Percentiles rank a stretch among this genome's conserved stretches.
These are phyloP conservation scores for Coemansia sp. DNA, from an alignment of 192 early-diverging fungal genomes.

Conservation along the genomic window DNA sequence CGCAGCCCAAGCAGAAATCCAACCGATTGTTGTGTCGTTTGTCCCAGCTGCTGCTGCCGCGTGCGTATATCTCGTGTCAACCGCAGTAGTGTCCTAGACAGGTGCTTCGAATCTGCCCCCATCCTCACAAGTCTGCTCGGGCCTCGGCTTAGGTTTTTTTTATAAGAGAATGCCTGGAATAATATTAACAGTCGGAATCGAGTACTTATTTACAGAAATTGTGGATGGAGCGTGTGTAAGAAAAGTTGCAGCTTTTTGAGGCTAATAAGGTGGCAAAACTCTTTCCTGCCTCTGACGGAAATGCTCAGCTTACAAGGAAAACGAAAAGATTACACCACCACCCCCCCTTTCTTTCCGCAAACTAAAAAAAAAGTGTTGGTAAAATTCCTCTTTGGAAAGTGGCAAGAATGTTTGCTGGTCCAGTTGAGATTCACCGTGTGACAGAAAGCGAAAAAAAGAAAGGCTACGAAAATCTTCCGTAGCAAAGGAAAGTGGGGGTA, in stretches of 20 bases:
- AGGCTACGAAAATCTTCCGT: background rate
- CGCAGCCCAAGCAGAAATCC: background rate
- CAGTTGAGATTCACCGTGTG: background rate
- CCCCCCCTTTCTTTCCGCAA: too few species aligned
- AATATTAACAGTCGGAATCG: too few species aligned
- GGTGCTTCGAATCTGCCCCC: conserved; percentile 44
- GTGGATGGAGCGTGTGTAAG: too few species aligned
- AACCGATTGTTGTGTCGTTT: background rate
- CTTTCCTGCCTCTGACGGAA: too few species aligned
- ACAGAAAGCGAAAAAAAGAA: conserved; percentile 1
- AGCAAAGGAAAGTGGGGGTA: too few species aligned
- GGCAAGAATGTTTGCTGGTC: background rate
- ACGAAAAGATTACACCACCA: too few species aligned
- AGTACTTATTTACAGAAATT: too few species aligned
- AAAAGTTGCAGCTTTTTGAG: too few species aligned
- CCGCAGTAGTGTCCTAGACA: conserved; percentile 32
- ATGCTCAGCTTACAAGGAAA: too few species aligned
- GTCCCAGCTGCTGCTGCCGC: conserved; percentile 16
- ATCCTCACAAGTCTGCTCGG: conserved; percentile 9
- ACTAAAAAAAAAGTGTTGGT: background rate
- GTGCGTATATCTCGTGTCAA: conserved; percentile 23
- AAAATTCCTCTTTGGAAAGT: background rate
- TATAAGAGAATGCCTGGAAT: too few species aligned
- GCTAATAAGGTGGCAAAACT: too few species aligned
- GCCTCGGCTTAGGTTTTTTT: too few species aligned